Evolutionary conservation across 2,329 filamentous ascomycete genomes (phyloP), one percentile per base, ranked within the genome.

Genomic region (Pseudogymnoascus sp.): DNA sequence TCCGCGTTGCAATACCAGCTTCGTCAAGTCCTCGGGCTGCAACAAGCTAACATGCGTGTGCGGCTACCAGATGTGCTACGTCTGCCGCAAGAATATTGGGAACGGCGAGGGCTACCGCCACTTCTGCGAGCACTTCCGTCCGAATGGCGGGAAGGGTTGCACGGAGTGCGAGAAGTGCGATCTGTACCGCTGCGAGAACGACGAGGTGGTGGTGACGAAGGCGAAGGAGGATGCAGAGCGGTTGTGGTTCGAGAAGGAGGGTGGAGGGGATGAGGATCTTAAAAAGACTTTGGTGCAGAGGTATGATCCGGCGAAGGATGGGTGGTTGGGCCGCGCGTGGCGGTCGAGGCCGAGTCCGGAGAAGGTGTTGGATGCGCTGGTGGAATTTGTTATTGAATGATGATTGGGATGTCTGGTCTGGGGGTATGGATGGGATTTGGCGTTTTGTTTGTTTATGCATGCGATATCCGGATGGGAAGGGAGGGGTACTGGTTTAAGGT

Each of bases 41-140:
- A 99, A 99, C 80, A 97, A 97, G 77, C 82, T 99, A 42, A 93
- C 91, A 5, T 97, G 95, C 73, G 87, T 92, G 15, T 99, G 95
- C 76, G 95, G 95, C 7, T 97, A 97, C 77, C 89, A 90, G 69
- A 97, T 97, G 93, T 99, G 95, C 75, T 99, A 99, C 72, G 86
- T 97, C 56, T 99, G 95, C 75, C 90, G 95, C 42, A 88, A 88
- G 68, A 87, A 91, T 70, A 85, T 88, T 56, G 56, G 56, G 17
- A 79, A 83, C 60, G 77, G 78, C 2, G 88, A 93, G 73, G 93
- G 93, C 0, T 97, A 99, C 75, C 82, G 86, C 40, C 95, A 99
- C 75, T 99, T 97, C 72, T 99, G 95, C 74, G 90, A 96, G 73
- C 95, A 97, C 76, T 97, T 97, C 74, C 84, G 95, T 7, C 88